Evolutionary conservation across 1,284 basidiomycete genomes (phyloP).

Genomic region (Tetrapyrgos nigripes): DNA sequence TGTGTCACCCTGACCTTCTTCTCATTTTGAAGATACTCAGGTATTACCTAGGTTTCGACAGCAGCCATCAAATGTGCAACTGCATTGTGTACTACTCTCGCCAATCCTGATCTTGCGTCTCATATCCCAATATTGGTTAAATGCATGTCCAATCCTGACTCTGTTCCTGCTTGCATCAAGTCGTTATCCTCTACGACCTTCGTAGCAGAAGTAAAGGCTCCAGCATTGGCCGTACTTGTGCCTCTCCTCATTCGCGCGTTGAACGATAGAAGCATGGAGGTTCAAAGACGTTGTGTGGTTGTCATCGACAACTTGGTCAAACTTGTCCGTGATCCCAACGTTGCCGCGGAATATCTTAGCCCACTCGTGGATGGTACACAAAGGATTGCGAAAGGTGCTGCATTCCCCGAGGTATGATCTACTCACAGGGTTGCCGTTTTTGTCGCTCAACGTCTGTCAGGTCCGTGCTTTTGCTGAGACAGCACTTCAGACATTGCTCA

Average conservation of each 20-base stretch:
- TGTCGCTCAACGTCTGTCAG: conserved; percentile 38
- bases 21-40: background rate
- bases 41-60: conserved; percentile 73
- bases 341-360: conserved; percentile 91
- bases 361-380: conserved; percentile 91
- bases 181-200: conserved; percentile 94
- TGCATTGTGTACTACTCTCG: conserved; percentile 89
- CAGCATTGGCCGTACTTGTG: conserved; percentile 95
- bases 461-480: conserved; percentile 91
- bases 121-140: conserved; percentile 93
- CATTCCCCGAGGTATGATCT: conserved; percentile 88
- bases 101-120: conserved; percentile 92
- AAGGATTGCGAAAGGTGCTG: conserved; percentile 89
- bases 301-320: conserved; percentile 98
- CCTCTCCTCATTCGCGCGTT: conserved; percentile 92
- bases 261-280: conserved; percentile 97
- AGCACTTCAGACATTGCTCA: conserved; percentile 77
- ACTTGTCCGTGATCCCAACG: conserved; percentile 90
- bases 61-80: conserved; percentile 95
- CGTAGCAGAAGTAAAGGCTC: conserved; percentile 96
- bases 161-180: conserved; percentile 95
- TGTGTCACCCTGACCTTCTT: conserved; percentile 38
- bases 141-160: conserved; percentile 91
- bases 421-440: conserved; percentile 14
- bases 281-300: conserved; percentile 87